Percentiles rank a stretch among this genome's conserved stretches.
Conservation (phyloP, 2,329 filamentous ascomycete species). For the Didymella keratinophila region DNA sequence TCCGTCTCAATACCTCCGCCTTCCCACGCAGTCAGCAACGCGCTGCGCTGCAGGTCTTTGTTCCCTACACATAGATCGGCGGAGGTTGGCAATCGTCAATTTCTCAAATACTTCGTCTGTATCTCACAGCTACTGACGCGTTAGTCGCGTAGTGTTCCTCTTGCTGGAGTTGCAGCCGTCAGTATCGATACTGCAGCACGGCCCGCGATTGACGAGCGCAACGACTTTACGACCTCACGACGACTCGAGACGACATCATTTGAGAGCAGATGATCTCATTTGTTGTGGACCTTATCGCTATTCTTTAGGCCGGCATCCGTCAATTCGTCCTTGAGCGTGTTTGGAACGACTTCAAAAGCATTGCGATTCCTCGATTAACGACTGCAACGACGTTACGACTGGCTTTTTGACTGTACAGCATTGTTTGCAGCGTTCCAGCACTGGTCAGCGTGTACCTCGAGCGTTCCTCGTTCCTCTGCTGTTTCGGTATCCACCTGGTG, state of each 20-base stretch:
- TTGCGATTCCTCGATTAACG: constrained; percentile 45
- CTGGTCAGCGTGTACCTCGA: constrained; percentile 14
- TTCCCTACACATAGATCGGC: constrained; percentile 34
- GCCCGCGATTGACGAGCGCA: constrained; percentile 42
- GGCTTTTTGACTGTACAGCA: constrained; percentile 50
- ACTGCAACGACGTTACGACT: constrained; percentile 53
- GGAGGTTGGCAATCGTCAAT: constrained; percentile 22
- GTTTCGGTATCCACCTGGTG: constrained; percentile 28
- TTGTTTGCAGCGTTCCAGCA: constrained; percentile 50
- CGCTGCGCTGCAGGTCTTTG: constrained; percentile 33
- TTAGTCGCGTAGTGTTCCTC: constrained; percentile 37
- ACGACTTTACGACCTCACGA: constrained; percentile 46
- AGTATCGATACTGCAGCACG: constrained; percentile 45
- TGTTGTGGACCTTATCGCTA: constrained; percentile 28
- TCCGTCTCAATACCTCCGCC: constrained; percentile 49
- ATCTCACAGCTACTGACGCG: constrained; percentile 36
- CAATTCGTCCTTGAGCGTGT: constrained; percentile 42
- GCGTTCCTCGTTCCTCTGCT: constrained; percentile 23
- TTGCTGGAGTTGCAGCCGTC: constrained; percentile 36
- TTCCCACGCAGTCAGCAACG: constrained; percentile 43
- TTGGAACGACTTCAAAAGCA: constrained; percentile 44
- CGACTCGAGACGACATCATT: constrained; percentile 23
- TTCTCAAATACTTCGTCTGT: constrained; percentile 18
- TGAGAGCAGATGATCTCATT: constrained; percentile 33
- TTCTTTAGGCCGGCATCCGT: constrained; percentile 41